Evolutionary conservation across 192 early-diverging fungal species (phyloP).

Genomic region (Powellomyces hirtus): DNA sequence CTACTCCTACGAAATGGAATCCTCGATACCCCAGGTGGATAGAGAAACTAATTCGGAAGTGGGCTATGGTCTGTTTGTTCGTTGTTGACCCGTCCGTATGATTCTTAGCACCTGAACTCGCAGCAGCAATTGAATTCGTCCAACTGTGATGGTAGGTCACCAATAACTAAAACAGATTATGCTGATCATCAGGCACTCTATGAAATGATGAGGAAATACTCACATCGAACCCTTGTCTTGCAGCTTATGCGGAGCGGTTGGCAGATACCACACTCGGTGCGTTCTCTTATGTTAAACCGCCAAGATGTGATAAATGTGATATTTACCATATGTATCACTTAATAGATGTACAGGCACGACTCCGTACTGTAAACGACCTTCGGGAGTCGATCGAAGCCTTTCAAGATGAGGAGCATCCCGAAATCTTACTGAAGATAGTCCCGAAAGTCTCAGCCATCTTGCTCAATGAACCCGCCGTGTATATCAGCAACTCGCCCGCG

Average conservation of each 20-base stretch:
- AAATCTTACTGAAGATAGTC: slow-evolving; percentile 73
- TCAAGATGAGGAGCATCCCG: slow-evolving; percentile 80
- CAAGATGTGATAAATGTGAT: too few species aligned
- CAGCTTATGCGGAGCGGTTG: slow-evolving; percentile 24
- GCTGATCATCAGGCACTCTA: too few species aligned
- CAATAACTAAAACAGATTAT: neutral
- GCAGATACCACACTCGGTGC: slow-evolving; percentile 16
- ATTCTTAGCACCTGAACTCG: too few species aligned
- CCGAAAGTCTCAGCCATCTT: slow-evolving; percentile 82
- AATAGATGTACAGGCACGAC: slow-evolving; percentile 67
- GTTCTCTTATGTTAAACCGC: neutral
- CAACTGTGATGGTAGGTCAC: slow-evolving; percentile 11
- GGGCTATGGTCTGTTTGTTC: too few species aligned
- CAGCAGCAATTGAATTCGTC: slow-evolving; percentile 6
- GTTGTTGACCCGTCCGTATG: too few species aligned
- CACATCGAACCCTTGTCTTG: neutral
- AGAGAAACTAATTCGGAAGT: too few species aligned
- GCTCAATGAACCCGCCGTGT: slow-evolving; percentile 16
- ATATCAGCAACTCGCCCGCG: slow-evolving; percentile 20
- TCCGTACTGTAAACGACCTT: slow-evolving; percentile 79
- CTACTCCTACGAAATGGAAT: too few species aligned
- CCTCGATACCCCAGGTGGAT: neutral
- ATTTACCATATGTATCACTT: neutral
- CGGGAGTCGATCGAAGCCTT: slow-evolving; percentile 88
- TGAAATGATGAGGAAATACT: too few species aligned